Conservation (phyloP, 2,329 filamentous ascomycete species). For the Ophiocordyceps australis region DNA sequence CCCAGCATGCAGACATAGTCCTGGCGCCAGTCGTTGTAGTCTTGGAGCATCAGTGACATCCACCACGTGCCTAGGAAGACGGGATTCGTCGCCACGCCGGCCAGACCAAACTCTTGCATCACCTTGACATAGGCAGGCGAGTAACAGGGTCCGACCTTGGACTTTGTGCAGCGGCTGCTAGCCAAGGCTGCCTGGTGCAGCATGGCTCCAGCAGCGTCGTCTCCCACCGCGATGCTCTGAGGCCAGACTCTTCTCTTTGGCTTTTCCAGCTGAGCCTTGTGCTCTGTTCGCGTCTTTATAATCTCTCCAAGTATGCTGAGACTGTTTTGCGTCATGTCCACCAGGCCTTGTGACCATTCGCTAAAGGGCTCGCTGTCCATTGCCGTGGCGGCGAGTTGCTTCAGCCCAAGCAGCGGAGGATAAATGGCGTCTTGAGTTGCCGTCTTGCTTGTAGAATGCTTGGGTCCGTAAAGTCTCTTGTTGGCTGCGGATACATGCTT, state of each 20-base stretch:
- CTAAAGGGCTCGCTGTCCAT: not conserved
- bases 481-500: not conserved
- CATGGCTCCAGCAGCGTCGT: not conserved
- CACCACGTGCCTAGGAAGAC: constrained; percentile 1
- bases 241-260: not conserved
- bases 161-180: not conserved
- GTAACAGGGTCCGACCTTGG: not conserved
- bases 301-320: not conserved
- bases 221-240: not conserved
- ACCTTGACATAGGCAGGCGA: not conserved
- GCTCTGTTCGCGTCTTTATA: not conserved
- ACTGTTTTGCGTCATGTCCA: not conserved
- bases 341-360: not conserved
- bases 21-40: not conserved
- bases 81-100: not conserved
- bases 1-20: not conserved
- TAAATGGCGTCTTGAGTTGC: not conserved
- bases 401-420: not conserved
- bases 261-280: not conserved
- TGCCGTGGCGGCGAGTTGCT: not conserved
- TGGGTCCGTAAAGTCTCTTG: not conserved
- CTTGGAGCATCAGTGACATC: not conserved
- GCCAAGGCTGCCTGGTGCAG: not conserved
- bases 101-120: not conserved
- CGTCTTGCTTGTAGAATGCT: too few relatives aligned